Conservation (phyloP, 371 early-diverging fungal genomes). For the Choanephora cucurbitarum region DNA sequence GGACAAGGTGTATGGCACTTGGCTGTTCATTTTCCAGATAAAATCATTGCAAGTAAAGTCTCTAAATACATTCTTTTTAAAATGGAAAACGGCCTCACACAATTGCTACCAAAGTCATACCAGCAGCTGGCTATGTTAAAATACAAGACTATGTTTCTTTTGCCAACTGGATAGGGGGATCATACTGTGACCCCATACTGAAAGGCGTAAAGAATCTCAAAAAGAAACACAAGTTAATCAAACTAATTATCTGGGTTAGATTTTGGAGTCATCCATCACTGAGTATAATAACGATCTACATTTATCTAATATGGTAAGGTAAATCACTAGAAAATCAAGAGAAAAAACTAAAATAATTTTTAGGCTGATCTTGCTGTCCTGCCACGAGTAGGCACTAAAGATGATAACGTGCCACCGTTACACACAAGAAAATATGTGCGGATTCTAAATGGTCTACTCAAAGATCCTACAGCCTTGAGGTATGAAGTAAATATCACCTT, state of each 20-base stretch:
- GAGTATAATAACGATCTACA: slow-evolving; percentile 76
- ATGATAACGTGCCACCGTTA: slow-evolving; percentile 75
- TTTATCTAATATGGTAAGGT: slow-evolving; percentile 59
- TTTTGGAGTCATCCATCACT: slow-evolving; percentile 67
- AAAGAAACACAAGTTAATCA: not conserved
- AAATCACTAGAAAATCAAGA: not conserved
- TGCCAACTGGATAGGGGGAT: slow-evolving; percentile 58
- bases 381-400: slow-evolving; percentile 60
- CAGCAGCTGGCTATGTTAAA: slow-evolving; percentile 72
- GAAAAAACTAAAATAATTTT: not conserved
- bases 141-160: slow-evolving; percentile 73
- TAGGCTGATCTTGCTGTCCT: slow-evolving; percentile 64
- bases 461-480: slow-evolving; percentile 34
- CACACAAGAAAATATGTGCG: slow-evolving; percentile 64
- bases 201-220: slow-evolving; percentile 49
- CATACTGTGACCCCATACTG: slow-evolving; percentile 62
- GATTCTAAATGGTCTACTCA: slow-evolving; percentile 60
- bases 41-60: slow-evolving; percentile 57
- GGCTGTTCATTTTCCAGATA: slow-evolving; percentile 68
- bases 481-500: slow-evolving; percentile 31
- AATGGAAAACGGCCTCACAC: not conserved
- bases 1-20: slow-evolving; percentile 80
- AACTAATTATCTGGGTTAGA: slow-evolving; percentile 27
- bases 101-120: slow-evolving; percentile 40
- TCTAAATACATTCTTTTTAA: not conserved